Percentiles rank a stretch among this genome's conserved stretches.
Evolutionary conservation across 352 stramenopile species (phyloP).

Genomic region (Globisporangium nodosum): DNA sequence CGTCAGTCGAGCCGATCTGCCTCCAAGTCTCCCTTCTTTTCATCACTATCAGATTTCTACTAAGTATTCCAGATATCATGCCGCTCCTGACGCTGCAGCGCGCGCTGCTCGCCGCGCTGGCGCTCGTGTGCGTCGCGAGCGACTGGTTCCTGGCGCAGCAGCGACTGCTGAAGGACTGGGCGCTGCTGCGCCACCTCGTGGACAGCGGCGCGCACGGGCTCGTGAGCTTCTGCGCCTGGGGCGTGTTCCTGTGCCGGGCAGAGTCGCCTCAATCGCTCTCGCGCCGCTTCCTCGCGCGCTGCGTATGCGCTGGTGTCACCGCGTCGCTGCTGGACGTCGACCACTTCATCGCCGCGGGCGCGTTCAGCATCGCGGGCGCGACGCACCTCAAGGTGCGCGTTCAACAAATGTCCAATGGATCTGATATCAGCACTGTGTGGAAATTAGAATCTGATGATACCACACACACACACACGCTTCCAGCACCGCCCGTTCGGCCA

Average conservation of each 20-base stretch:
- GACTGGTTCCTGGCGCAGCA: conserved; percentile 58
- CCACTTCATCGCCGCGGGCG: conserved; percentile 66
- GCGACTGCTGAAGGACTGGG: conserved; percentile 33
- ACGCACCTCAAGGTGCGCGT: conserved; percentile 38
- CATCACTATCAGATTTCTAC: background rate
- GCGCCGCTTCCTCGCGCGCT: conserved; percentile 19
- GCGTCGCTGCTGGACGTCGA: conserved; percentile 57
- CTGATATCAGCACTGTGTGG: background rate
- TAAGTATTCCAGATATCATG: background rate
- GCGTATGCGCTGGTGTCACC: conserved; percentile 27
- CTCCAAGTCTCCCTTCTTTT: background rate
- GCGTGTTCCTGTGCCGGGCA: conserved; percentile 46
- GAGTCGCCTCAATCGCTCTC: conserved; percentile 3
- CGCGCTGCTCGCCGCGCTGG: conserved; percentile 36
- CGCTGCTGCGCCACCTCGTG: conserved; percentile 50
- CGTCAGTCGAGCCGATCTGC: no score
- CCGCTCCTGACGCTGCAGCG: conserved; percentile 10
- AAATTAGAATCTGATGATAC: background rate
- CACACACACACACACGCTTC: no score
- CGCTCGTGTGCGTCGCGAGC: conserved; percentile 40
- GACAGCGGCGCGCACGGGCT: conserved; percentile 52
- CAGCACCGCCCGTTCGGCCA: conserved; percentile 57
- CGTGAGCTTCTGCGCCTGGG: conserved; percentile 55
- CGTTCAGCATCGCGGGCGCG: conserved; percentile 44
- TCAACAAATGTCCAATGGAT: background rate